Percentiles rank a stretch among this genome's conserved stretches.
Evolutionary conservation across 441 rosid genomes (phyloP).

Genomic region (Pelargonium myrrhifolium): DNA sequence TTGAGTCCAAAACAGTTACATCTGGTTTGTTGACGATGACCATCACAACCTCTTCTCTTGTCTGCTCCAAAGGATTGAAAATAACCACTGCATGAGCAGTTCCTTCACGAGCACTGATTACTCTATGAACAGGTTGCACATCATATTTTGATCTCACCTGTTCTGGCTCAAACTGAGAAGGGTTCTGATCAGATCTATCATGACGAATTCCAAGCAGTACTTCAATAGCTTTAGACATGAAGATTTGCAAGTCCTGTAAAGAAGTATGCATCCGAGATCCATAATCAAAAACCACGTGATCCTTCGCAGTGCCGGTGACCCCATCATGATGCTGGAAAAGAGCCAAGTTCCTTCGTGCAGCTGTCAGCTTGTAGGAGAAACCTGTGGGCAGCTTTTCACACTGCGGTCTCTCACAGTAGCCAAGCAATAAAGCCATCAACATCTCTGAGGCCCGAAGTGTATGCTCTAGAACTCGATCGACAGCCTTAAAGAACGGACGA

Average conservation of each 20-base stretch:
- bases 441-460: slow-evolving; percentile 87
- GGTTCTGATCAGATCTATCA: slow-evolving; percentile 68
- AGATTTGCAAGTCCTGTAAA: slow-evolving; percentile 78
- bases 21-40: slow-evolving; percentile 63
- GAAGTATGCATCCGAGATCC: slow-evolving; percentile 91
- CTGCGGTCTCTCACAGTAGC: slow-evolving; percentile 76
- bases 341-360: slow-evolving; percentile 94
- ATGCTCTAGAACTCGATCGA: slow-evolving; percentile 87
- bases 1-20: slow-evolving; percentile 44
- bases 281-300: slow-evolving; percentile 88
- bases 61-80: slow-evolving; percentile 84
- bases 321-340: slow-evolving; percentile 99
- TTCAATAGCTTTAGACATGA: slow-evolving; percentile 94
- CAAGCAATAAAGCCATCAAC: slow-evolving; percentile 76
- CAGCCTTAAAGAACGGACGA: slow-evolving; percentile 95
- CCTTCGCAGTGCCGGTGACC: slow-evolving; percentile 91
- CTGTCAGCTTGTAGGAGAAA: slow-evolving; percentile 78
- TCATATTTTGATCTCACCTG: slow-evolving; percentile 76
- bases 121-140: slow-evolving; percentile 67
- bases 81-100: slow-evolving; percentile 67
- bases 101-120: slow-evolving; percentile 59
- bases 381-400: slow-evolving; percentile 77
- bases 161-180: slow-evolving; percentile 73
- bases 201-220: slow-evolving; percentile 69
- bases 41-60: slow-evolving; percentile 72